Evolutionary conservation across 2,329 filamentous ascomycete species (phyloP), one percentile per base, ranked within the genome.

Genomic region (Diaporthe sp.): DNA sequence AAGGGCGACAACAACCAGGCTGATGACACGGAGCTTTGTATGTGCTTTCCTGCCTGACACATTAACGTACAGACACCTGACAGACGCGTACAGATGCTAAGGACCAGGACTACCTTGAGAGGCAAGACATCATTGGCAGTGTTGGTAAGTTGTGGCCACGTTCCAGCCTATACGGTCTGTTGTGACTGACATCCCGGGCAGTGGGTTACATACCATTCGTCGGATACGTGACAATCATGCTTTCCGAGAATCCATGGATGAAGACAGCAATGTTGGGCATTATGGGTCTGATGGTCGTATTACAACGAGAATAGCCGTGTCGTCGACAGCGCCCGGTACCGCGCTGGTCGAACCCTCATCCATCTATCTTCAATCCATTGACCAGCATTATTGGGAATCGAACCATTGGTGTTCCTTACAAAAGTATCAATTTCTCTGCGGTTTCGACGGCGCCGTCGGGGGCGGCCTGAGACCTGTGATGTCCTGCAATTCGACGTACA

Each of bases 1-100:
- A 99, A 99, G 85, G 97, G 97, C 78, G 97, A 99, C 85, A 99
- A 98, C 88, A 99, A 99, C 82, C 85, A 91, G 10, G 94, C 94
- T 55, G 96, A 98, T 83, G 97, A 99, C 82, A 97, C 95, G 22
- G 96, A 98, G 82, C 89, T 87, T 12, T 80, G 72, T 73, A 73
- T 22, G 72, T 42, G 22, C 30, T 58, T 39, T 5, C 10, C 35
- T 12, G 1, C 1, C 37, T 13, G 1, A 6, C 12, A 10, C 3
- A 10, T 25, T 8, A 13, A 47, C 7, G 6, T 0, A 15, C 9
- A 19, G 12, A 15, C 9, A 19, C 8, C 65, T 75, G 30, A 72
- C 50, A 42, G 15, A n/a, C 39, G 13, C 12, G 27, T 61, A 32
- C 78, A 86, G 17, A 98, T 82, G 96, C 97, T 3, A 87, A 88